Percentiles rank a stretch among this genome's conserved stretches.
These are phyloP conservation scores for Hypoxylon sp. DNA, from an alignment of 2,329 filamentous ascomycete species.

Conservation along the genomic window DNA sequence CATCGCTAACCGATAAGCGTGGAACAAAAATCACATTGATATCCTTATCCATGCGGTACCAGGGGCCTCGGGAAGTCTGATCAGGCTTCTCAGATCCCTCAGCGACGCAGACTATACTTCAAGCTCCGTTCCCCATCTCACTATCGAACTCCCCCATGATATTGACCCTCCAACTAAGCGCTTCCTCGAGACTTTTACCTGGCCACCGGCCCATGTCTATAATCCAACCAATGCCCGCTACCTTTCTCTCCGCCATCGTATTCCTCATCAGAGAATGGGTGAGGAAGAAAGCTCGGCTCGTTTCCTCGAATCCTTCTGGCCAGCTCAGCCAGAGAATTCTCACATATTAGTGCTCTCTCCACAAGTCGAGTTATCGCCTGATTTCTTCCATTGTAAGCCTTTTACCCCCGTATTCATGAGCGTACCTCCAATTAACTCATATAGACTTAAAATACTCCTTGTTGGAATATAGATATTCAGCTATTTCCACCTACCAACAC, in stretches of 20 bases:
- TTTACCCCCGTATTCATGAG: not conserved
- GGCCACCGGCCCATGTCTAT: slow-evolving; percentile 69
- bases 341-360: slow-evolving; percentile 90
- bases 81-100: slow-evolving; percentile 83
- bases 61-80: slow-evolving; percentile 79
- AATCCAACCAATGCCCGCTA: slow-evolving; percentile 63
- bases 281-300: slow-evolving; percentile 80
- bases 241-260: slow-evolving; percentile 81
- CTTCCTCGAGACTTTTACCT: slow-evolving; percentile 75
- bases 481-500: slow-evolving; percentile 58
- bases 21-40: slow-evolving; percentile 84
- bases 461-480: slow-evolving; percentile 83
- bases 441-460: slow-evolving; percentile 81
- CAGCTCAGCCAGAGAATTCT: slow-evolving; percentile 71
- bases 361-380: slow-evolving; percentile 81
- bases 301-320: slow-evolving; percentile 91
- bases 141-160: slow-evolving; percentile 83
- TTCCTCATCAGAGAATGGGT: slow-evolving; percentile 71
- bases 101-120: slow-evolving; percentile 81
- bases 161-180: slow-evolving; percentile 75
- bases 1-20: slow-evolving; percentile 66
- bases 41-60: slow-evolving; percentile 84
- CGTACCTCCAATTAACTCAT: slow-evolving; percentile 11
- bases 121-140: slow-evolving; percentile 78
- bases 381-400: slow-evolving; percentile 82